Percentiles rank a stretch among this genome's conserved stretches.
phyloP scores from a whole-genome alignment of 192 early-diverging fungal genomes.

The Rhizophlyctis rosea region DNA sequence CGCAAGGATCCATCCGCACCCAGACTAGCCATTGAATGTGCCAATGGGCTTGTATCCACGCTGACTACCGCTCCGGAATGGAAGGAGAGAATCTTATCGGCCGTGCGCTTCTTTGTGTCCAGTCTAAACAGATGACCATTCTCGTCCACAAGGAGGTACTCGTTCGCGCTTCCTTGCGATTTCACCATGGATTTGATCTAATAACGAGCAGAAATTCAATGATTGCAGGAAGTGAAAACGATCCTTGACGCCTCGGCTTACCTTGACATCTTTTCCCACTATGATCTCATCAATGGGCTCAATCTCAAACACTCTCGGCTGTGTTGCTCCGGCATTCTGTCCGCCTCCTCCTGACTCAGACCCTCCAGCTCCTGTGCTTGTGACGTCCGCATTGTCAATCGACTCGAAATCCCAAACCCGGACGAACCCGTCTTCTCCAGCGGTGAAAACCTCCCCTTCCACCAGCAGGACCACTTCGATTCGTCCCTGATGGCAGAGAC shows the following conservation, averaged over 20 bases:
- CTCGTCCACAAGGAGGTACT: constrained; percentile 50
- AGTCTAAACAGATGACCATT: constrained; percentile 44
- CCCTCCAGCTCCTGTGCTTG: constrained; percentile 10
- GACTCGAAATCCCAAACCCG: constrained; percentile 62
- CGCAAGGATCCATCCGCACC: not conserved
- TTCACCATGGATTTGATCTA: constrained; percentile 49
- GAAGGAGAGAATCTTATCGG: constrained; percentile 28
- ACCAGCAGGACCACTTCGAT: constrained; percentile 48
- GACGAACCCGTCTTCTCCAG: constrained; percentile 59
- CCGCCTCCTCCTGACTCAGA: constrained; percentile 13
- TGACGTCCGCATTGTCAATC: constrained; percentile 56
- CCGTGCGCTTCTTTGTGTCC: constrained; percentile 45
- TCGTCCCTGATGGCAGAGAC: constrained; percentile 49
- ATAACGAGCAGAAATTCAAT: not conserved
- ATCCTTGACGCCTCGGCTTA: constrained; percentile 8
- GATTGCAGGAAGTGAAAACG: not conserved
- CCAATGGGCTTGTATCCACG: constrained; percentile 34
- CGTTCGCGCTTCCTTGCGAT: constrained; percentile 24
- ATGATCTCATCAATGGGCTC: constrained; percentile 57
- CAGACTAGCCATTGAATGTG: not conserved
- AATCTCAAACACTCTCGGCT: constrained; percentile 53
- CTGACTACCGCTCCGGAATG: constrained; percentile 10
- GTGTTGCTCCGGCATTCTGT: constrained; percentile 12
- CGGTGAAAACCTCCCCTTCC: constrained; percentile 55
- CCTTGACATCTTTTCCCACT: constrained; percentile 59